Percentiles rank a stretch among this genome's conserved stretches.
Evolutionary conservation across 2,329 filamentous ascomycete genomes (phyloP).

Genomic region (Leptodontidium sp.): DNA sequence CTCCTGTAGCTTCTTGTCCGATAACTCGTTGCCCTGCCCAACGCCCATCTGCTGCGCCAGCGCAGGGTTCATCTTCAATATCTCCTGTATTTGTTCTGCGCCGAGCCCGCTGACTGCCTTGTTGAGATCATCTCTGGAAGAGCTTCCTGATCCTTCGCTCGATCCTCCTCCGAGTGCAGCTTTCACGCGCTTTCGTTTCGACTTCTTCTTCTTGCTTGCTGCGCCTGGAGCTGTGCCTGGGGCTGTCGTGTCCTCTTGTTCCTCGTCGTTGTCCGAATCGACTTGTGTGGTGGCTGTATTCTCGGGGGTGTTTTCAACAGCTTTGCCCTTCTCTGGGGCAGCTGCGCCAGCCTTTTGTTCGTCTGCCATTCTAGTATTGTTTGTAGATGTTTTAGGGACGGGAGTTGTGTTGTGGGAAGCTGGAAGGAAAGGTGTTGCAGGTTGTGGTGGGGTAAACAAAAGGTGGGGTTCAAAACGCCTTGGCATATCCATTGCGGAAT

Average conservation of each 20-base stretch:
- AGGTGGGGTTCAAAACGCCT: slow-evolving; percentile 11
- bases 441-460: slow-evolving; percentile 20
- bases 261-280: slow-evolving; percentile 59
- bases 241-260: slow-evolving; percentile 46
- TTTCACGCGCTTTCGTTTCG: slow-evolving; percentile 69
- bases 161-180: slow-evolving; percentile 46
- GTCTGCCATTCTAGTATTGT: slow-evolving; percentile 56
- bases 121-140: slow-evolving; percentile 59
- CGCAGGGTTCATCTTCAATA: slow-evolving; percentile 77
- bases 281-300: slow-evolving; percentile 54
- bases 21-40: slow-evolving; percentile 48
- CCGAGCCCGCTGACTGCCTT: slow-evolving; percentile 56
- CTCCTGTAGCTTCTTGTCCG: slow-evolving; percentile 55
- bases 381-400: background rate
- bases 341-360: slow-evolving; percentile 70
- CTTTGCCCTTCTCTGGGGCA: slow-evolving; percentile 56
- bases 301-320: slow-evolving; percentile 40
- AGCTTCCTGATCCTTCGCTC: slow-evolving; percentile 14
- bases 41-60: slow-evolving; percentile 66
- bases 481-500: slow-evolving; percentile 14
- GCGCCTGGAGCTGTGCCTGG: slow-evolving; percentile 42
- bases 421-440: background rate
- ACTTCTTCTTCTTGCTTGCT: slow-evolving; percentile 66
- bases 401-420: background rate
- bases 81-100: slow-evolving; percentile 66